Evolutionary conservation across 164 flowering plant genomes (phyloP), one percentile per base, ranked within the genome.

Genomic region (grape (Vitis vinifera)): DNA sequence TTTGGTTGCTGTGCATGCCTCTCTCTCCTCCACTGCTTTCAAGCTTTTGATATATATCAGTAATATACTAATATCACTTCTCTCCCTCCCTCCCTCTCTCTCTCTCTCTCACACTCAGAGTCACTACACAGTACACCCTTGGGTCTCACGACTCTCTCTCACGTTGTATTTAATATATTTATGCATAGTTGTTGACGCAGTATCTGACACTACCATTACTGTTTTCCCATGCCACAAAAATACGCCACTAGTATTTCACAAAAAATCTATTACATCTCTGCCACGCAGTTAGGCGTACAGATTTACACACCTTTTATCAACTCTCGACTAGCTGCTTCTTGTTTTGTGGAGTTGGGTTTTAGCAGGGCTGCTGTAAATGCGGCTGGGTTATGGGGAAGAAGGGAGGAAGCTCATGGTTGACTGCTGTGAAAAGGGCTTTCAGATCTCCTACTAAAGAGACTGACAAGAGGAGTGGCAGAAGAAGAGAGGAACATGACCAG

Each of bases 351-450:
- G 60, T 70, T 71, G 23, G 14, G 57, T 62, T 59, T 68, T 68
- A 16, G 8, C 44, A 37, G 44, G 44, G 44, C 8, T 37, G 44
- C 44, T 37, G 44, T 37, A 37, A 37, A 37, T 37, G 44, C 44
- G 5, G 44, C 44, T 37, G 44, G 44, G 44, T 37, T 2, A 83
- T 85, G 86, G 88, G 88, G 75, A 85, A 81, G 80, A 82, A 79
- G 65, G 86, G 88, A 51, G 74, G 78, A 0, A 53, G 65, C 58
- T 85, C 89, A 6, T 86, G 89, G 89, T 74, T 86, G 70, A 83
- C 89, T 57, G 84, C 81, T 65, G 89, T 86, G 23, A 86, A 86
- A 68, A 83, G 87, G 65, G 87, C 89, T 67, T 86, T 86, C 73
- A 81, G 89, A 80, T 86, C 89, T 80, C 89, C 89, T 9, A 67